A percentile compares a stretch with the other conserved stretches of the same genome.
phyloP scores from a whole-genome alignment of 2,329 filamentous ascomycete genomes.

The Penicillium sp. region DNA sequence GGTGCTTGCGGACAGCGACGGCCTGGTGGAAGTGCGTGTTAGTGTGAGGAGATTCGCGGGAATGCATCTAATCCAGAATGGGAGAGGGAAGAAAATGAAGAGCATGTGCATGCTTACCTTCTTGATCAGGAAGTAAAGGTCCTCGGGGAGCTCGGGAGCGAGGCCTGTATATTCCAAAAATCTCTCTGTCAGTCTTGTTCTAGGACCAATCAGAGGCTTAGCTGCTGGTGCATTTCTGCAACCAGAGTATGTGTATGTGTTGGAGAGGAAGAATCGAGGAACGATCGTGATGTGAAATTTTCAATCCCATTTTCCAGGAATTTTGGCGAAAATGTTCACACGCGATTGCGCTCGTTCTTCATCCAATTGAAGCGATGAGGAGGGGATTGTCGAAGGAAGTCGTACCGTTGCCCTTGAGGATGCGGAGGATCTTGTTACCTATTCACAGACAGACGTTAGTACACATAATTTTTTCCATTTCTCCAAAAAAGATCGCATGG shows the following conservation, averaged over 20 bases:
- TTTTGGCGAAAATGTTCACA: conserved; percentile 10
- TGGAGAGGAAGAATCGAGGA: conserved; percentile 17
- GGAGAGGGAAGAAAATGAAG: background rate
- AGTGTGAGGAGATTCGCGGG: background rate
- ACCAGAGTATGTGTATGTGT: conserved; percentile 29
- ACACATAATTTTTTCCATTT: conserved; percentile 13
- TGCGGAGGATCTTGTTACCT: conserved; percentile 99
- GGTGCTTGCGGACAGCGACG: conserved; percentile 99
- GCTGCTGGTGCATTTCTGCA: conserved; percentile 43
- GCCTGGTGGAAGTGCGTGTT: conserved; percentile 61
- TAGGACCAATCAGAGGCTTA: conserved; percentile 85
- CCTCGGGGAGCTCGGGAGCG: conserved; percentile 97
- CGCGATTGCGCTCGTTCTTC: conserved; percentile 29
- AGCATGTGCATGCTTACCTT: conserved; percentile 68
- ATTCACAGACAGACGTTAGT: conserved; percentile 49
- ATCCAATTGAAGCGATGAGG: conserved; percentile 32
- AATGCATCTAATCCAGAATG: background rate
- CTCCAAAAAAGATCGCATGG: background rate
- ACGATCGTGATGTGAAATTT: background rate
- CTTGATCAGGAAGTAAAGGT: conserved; percentile 99
- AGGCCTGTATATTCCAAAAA: conserved; percentile 77
- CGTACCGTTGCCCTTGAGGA: conserved; percentile 97
- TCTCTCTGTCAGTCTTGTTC: conserved; percentile 86
- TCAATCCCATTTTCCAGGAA: conserved; percentile 3
- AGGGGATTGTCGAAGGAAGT: conserved; percentile 36